Base-by-base conservation (phyloP, 2,329 filamentous ascomycete species). In the Exophiala phaeomuriformis region DNA sequence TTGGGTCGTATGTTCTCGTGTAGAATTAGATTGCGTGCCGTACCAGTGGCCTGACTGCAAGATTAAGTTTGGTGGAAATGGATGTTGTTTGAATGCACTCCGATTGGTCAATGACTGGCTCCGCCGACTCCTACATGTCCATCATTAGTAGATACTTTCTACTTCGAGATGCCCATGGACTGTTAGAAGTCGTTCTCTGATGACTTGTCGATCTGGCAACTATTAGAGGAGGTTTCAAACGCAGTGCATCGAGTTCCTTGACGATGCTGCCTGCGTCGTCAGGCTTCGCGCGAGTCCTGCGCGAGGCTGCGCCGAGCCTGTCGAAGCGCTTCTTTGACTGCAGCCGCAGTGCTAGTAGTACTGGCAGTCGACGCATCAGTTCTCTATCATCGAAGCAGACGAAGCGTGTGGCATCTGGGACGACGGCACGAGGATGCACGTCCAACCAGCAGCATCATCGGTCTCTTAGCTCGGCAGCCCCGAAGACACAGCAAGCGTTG, bases 281-380 rank as follows among this genome's bases (percentile, higher is more conserved):
- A 27, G 43, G 45, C 12, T 63, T 63, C 47, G 47, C 48, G 10
- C 56, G 54, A 43, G 56, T 52, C 10, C 59, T 63, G 5, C 58
- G 48, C 10, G 59, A 63, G 50, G 59, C 57, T 29, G 59, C 61
- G 19, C 61, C 61, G 5, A 47, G 50, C 29, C 47, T 63, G 42
- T 61, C 59, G 19, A 51, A 47, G 44, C 57, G 61, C n/a, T 61
- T 60, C 46, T 63, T 61, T 47, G 50, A 56, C 33, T 61, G 57
- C 43, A 50, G 49, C 19, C 19, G 19, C 19, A 19, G 19, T 19
- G 19, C 19, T 19, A 19, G 19, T 19, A 19, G 19, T 19, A 19
- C 19, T 19, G 19, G 19, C 27, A 33, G 48, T 37, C 57, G 51
- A 8, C 47, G 45, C 19, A 19, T 7, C 33, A 52, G 12, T 19